Conservation (phyloP, 1,139 yeast genomes). For the Kodamaea plutei region DNA sequence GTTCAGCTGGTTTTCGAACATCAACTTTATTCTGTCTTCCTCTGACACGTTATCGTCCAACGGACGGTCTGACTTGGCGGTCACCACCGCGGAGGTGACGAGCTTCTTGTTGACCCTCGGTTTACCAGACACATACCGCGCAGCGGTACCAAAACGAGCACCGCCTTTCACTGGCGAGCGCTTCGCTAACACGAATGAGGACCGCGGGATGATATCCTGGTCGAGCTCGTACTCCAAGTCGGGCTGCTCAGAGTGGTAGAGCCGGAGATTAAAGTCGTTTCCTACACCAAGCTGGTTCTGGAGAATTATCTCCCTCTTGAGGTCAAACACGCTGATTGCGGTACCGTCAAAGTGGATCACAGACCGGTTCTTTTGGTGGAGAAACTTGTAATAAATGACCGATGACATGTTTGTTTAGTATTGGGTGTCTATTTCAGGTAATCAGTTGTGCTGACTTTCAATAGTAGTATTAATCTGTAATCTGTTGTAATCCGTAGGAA, state of each 20-base stretch:
- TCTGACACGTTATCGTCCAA: conserved; percentile 53
- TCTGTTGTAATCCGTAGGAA: too few relatives aligned
- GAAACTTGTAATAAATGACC: conserved; percentile 80
- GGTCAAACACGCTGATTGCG: conserved; percentile 89
- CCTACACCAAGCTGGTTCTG: conserved; percentile 83
- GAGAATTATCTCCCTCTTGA: conserved; percentile 82
- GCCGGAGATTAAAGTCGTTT: conserved; percentile 71
- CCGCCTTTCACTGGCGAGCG: conserved; percentile 69
- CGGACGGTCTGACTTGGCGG: conserved; percentile 12
- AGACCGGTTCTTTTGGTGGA: conserved; percentile 77
- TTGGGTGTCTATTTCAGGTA: too few relatives aligned
- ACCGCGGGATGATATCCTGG: conserved; percentile 89
- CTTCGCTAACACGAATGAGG: conserved; percentile 77
- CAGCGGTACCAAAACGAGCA: conserved; percentile 56
- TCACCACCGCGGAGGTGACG: conserved; percentile 16
- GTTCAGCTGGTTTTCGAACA: conserved; percentile 89
- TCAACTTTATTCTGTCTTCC: conserved; percentile 81
- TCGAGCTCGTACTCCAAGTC: conserved; percentile 79
- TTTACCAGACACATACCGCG: conserved; percentile 82
- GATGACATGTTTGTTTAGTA: conserved; percentile 72
- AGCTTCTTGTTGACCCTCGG: conserved; percentile 54
- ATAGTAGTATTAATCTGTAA: too few relatives aligned
- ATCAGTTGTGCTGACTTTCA: too few relatives aligned
- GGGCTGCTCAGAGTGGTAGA: conserved; percentile 62
- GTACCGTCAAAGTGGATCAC: conserved; percentile 92